A percentile compares a stretch with the other conserved stretches of the same genome.
Conservation (phyloP, 129 eudicot species). For the Flaveria linearis region DNA sequence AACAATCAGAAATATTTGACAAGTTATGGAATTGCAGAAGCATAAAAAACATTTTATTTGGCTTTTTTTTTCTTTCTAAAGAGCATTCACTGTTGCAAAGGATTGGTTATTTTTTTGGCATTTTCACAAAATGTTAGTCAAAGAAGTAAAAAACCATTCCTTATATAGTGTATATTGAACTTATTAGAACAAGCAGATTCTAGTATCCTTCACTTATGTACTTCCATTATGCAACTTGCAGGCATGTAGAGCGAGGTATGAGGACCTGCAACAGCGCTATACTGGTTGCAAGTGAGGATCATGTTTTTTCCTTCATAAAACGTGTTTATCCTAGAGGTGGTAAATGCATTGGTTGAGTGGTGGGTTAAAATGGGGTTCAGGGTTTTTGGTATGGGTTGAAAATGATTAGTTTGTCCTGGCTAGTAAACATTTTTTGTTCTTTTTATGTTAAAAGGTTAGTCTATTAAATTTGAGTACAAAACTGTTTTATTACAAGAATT, state of each 20-base stretch:
- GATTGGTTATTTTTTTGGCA: neutral
- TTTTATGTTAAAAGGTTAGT: neutral
- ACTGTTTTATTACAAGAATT: neutral
- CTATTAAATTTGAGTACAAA: neutral
- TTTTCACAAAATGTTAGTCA: neutral
- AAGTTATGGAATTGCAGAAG: neutral
- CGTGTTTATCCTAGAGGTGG: neutral
- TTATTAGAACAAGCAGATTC: neutral
- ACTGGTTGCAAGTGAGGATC: conserved; percentile 73
- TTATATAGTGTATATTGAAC: neutral
- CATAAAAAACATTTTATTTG: too few species aligned
- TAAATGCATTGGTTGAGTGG: neutral
- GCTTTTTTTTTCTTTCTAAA: neutral
- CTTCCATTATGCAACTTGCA: conserved; percentile 37
- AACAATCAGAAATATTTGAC: neutral
- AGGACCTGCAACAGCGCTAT: conserved; percentile 66
- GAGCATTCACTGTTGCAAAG: neutral
- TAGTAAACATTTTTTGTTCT: neutral
- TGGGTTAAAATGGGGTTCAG: neutral
- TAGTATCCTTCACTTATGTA: neutral
- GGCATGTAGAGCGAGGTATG: conserved; percentile 81
- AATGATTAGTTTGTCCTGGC: neutral
- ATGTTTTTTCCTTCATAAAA: neutral
- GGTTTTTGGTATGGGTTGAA: neutral
- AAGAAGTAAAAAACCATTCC: neutral